Base-by-base conservation (phyloP, 2,329 filamentous ascomycete genomes). In the Claviceps capensis region DNA sequence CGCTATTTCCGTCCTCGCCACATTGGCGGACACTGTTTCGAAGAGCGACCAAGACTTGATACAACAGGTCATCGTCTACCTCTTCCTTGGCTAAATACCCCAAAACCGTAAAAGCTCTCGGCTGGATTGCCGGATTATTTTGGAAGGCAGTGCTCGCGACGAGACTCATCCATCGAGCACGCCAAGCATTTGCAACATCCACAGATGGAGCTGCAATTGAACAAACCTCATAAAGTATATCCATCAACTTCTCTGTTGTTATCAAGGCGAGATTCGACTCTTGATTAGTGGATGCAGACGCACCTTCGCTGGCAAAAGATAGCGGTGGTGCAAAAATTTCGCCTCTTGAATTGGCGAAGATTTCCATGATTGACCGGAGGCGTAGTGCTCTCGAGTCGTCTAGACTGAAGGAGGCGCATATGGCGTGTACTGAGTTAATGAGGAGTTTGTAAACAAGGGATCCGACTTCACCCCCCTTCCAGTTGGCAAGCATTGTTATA, bases 111-210 rank as follows among this genome's bases (percentile, higher is more conserved):
- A 86, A 86, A 1, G 82, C 82, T 19, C 80, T 72, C 5, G 82
- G 81, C 57, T 86, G 82, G 52, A 86, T 82, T 2, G 82, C 81
- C 8, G 82, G 82, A 60, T 86, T 86, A 61, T 82, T 85, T 61
- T 86, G 82, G 62, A 86, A 86, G 0, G 82, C 82, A 9, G 82
- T 86, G 61, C 82, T 86, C 16, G 82, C 81, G 41, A 86, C 81
- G 22, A 86, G 69, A 59, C 81, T 84, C 82, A 86, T 85, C 82
- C 82, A 86, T 19, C 82, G 75, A 19, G 82, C 82, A 26, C 82
- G 76, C 82, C 82, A 86, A 16, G 78, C 75, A 59, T 86, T 86
- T 22, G 81, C 77, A 59, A 82, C 71, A 57, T 85, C 81, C 8
- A 79, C 67, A 0, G 81, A 81, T 11, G 81, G 78, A 13, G 82